These are phyloP conservation scores for Leccinum subtestaceum DNA, from an alignment of 768 basidiomycete species.

Conservation along the genomic window DNA sequence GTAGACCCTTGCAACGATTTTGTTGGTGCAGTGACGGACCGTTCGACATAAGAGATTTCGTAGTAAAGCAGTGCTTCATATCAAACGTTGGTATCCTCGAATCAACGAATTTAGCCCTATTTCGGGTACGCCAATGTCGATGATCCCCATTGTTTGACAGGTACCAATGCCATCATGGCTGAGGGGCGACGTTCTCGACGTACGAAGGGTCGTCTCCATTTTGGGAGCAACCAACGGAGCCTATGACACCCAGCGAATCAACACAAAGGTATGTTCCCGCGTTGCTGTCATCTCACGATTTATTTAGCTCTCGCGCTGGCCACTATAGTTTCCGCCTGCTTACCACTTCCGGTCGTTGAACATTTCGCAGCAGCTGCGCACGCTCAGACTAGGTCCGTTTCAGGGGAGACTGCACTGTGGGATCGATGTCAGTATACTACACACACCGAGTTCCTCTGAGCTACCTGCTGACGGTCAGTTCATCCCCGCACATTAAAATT, in stretches of 20 bases:
- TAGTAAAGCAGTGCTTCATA: slow-evolving; percentile 88
- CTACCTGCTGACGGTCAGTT: slow-evolving; percentile 2
- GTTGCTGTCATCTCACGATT: background rate
- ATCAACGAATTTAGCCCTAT: background rate
- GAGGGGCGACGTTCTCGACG: slow-evolving; percentile 70
- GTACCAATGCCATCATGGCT: slow-evolving; percentile 72
- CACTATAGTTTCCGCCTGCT: slow-evolving; percentile 16
- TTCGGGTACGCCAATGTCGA: slow-evolving; percentile 9
- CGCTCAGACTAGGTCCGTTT: slow-evolving; percentile 72
- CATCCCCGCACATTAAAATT: slow-evolving; percentile 5
- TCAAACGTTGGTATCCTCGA: slow-evolving; percentile 53
- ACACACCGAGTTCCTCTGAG: background rate
- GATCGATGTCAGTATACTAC: slow-evolving; percentile 73
- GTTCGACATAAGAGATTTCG: slow-evolving; percentile 79
- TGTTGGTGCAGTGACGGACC: slow-evolving; percentile 87
- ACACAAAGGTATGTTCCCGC: slow-evolving; percentile 16
- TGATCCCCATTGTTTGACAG: slow-evolving; percentile 33
- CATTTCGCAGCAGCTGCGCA: slow-evolving; percentile 70
- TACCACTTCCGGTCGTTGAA: slow-evolving; percentile 44
- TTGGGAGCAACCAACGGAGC: slow-evolving; percentile 31
- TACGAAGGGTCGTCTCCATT: slow-evolving; percentile 56
- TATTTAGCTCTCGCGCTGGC: background rate
- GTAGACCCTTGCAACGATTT: slow-evolving; percentile 57
- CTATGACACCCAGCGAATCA: slow-evolving; percentile 9
- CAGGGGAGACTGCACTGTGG: slow-evolving; percentile 85